A percentile compares a stretch with the other conserved stretches of the same genome.
Conservation (phyloP, 2,329 filamentous ascomycete species). For the Cladosporium sp. region DNA sequence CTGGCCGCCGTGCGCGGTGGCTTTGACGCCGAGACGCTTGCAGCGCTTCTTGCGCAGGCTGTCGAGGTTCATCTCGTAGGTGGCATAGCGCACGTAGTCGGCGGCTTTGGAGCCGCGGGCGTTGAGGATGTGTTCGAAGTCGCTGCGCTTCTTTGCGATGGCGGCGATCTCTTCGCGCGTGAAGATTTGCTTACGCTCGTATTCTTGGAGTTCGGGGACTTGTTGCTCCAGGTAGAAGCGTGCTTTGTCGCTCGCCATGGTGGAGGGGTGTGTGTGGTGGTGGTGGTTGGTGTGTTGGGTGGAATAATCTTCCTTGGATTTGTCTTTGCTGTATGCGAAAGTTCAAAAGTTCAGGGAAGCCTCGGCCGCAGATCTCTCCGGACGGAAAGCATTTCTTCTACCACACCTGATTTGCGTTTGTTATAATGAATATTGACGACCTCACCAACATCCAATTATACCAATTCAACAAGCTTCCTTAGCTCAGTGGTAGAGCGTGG, state of each 20-base stretch:
- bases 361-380: conserved; percentile 10
- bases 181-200: conserved; percentile 90
- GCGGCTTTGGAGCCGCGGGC: conserved; percentile 73
- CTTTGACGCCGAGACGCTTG: conserved; percentile 75
- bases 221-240: conserved; percentile 92
- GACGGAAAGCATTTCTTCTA: neutral
- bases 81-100: conserved; percentile 83
- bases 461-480: conserved; percentile 10
- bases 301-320: neutral
- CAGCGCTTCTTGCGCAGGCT: conserved; percentile 79
- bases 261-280: neutral
- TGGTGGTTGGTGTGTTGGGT: neutral
- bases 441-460: neutral
- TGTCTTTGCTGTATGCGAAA: neutral
- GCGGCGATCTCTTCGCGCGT: conserved; percentile 84
- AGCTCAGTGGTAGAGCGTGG: conserved; percentile 24
- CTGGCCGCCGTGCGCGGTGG: conserved; percentile 68
- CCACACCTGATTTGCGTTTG: neutral
- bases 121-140: conserved; percentile 89
- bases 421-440: rapidly evolving
- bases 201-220: conserved; percentile 88
- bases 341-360: conserved; percentile 17
- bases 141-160: conserved; percentile 86
- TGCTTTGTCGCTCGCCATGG: conserved; percentile 78
- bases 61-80: conserved; percentile 69